Percentiles rank a stretch among this genome's conserved stretches.
These are phyloP conservation scores for Aspergillus sp. DNA, from an alignment of 2,329 filamentous ascomycete species.

Conservation along the genomic window DNA sequence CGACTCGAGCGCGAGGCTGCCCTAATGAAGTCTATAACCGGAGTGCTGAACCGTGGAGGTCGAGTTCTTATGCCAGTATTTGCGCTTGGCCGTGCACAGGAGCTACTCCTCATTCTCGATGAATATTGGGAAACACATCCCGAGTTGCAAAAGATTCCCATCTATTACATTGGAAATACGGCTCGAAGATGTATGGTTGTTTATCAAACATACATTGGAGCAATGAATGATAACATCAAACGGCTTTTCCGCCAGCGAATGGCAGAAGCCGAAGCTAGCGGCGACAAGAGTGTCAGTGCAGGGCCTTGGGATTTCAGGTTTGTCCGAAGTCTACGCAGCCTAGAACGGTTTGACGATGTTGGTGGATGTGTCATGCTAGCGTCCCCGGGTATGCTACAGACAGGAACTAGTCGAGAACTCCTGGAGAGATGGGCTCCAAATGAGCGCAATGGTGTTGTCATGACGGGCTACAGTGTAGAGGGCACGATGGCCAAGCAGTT, in stretches of 20 bases:
- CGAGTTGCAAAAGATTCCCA: constrained; percentile 86
- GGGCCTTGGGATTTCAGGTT: constrained; percentile 97
- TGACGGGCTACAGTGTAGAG: constrained; percentile 97
- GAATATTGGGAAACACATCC: constrained; percentile 93
- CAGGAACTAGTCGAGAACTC: constrained; percentile 87
- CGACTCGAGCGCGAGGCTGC: constrained; percentile 87
- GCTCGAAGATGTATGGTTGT: constrained; percentile 97
- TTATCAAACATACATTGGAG: constrained; percentile 96
- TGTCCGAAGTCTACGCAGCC: constrained; percentile 84
- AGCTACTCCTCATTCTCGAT: constrained; percentile 89
- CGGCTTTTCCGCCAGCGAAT: constrained; percentile 89
- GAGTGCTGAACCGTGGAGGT: constrained; percentile 85
- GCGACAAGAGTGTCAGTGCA: constrained; percentile 66
- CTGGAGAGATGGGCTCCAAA: constrained; percentile 95
- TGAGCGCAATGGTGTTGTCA: constrained; percentile 95
- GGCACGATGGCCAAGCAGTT: constrained; percentile 98
- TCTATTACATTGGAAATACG: constrained; percentile 96
- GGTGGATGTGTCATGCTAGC: constrained; percentile 97
- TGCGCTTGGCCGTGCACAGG: constrained; percentile 88
- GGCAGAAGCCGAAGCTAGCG: constrained; percentile 81
- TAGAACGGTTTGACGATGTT: constrained; percentile 94
- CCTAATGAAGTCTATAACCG: constrained; percentile 92
- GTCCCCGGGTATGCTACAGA: constrained; percentile 97
- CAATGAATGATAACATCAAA: constrained; percentile 99
- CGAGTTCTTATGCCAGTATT: constrained; percentile 94